Percentiles rank a stretch among this genome's conserved stretches.
These are phyloP conservation scores for Insectozyma bohioensis DNA, from an alignment of 1,139 yeast species.

Conservation along the genomic window DNA sequence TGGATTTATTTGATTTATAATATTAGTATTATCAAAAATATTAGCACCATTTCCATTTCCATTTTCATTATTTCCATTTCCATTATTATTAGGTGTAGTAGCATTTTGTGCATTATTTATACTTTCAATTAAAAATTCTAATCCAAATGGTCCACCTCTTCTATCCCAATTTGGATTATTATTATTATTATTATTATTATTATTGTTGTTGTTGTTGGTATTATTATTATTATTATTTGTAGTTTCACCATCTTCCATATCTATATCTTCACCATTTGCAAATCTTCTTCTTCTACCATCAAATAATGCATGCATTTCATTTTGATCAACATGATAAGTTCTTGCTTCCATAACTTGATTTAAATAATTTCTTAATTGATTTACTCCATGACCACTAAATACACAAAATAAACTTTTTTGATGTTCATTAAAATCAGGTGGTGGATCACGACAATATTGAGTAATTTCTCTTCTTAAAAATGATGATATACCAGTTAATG, in stretches of 20 bases:
- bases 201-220: constrained; percentile 1
- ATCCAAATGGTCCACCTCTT: constrained; percentile 7
- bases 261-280: constrained; percentile 19
- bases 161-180: constrained; percentile 10
- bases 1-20: constrained; percentile 16
- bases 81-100: neutral
- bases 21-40: constrained; percentile 2
- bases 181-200: constrained; percentile 1
- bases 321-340: constrained; percentile 40
- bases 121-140: neutral
- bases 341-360: constrained; percentile 46
- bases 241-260: constrained; percentile 29
- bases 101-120: neutral
- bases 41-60: constrained; percentile 6
- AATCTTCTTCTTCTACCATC: constrained; percentile 35
- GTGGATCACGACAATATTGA: constrained; percentile 90
- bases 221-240: constrained; percentile 5
- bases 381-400: constrained; percentile 89
- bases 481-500: constrained; percentile 85
- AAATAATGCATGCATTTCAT: constrained; percentile 34
- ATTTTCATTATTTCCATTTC: neutral
- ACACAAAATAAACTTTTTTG: constrained; percentile 91
- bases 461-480: constrained; percentile 85
- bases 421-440: constrained; percentile 85
- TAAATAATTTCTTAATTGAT: constrained; percentile 63